These are phyloP conservation scores for Trichocomaceae sp. DNA, from an alignment of 2,329 filamentous ascomycete species.

Conservation along the genomic window DNA sequence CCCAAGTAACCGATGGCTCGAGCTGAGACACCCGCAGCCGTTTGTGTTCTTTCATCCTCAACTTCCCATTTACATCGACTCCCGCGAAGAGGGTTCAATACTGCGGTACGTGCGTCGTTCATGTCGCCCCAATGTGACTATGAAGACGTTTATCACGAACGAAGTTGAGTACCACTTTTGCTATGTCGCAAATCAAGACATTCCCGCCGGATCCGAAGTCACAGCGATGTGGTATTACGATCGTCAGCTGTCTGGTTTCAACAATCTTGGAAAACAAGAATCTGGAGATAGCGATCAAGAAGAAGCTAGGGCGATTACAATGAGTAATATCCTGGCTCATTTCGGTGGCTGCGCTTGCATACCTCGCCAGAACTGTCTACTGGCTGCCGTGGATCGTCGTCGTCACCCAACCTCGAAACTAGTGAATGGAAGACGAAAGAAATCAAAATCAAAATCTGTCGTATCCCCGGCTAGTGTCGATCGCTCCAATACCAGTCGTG, in stretches of 20 bases:
- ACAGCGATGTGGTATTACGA: conserved; percentile 46
- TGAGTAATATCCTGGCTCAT: conserved; percentile 44
- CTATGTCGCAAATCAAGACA: conserved; percentile 74
- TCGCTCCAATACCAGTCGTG: conserved; percentile 51
- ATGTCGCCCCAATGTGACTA: conserved; percentile 78
- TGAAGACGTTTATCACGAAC: conserved; percentile 79
- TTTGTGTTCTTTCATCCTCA: conserved; percentile 84
- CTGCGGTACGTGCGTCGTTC: conserved; percentile 88
- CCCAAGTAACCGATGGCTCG: conserved; percentile 60
- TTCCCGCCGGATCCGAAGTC: conserved; percentile 51
- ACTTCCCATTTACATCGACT: conserved; percentile 89
- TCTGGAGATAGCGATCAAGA: conserved; percentile 30
- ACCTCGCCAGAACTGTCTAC: conserved; percentile 30
- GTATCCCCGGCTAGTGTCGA: conserved; percentile 51
- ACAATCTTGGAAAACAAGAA: conserved; percentile 38
- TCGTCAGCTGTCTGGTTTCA: conserved; percentile 32
- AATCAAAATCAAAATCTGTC: conserved; percentile 40
- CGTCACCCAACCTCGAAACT: conserved; percentile 34
- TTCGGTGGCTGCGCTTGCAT: conserved; percentile 46
- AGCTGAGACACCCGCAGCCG: conserved; percentile 54
- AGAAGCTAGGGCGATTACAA: conserved; percentile 38
- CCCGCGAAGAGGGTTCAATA: conserved; percentile 74
- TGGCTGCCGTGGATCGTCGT: conserved; percentile 41
- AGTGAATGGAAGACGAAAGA: conserved; percentile 42
- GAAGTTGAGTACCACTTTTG: conserved; percentile 83